Evolutionary conservation across 441 rosid genomes (phyloP).

Genomic region (Croton laevigatus): DNA sequence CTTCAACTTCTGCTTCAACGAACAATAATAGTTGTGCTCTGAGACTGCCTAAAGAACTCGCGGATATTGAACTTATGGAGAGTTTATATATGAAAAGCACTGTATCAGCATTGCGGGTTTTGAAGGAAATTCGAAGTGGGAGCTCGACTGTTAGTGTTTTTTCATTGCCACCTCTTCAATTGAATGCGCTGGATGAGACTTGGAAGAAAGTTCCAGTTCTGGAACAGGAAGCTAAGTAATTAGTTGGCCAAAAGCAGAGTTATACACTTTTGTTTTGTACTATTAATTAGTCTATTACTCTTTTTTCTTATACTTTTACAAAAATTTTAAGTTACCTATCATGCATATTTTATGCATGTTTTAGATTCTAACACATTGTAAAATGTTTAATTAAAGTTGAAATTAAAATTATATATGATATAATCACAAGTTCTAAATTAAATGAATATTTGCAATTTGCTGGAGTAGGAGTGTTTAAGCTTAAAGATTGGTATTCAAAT

Average conservation of each 20-base stretch:
- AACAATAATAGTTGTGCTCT: conserved; percentile 18
- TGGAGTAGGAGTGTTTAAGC: too few relatives aligned
- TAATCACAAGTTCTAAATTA: background rate
- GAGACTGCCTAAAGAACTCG: conserved; percentile 45
- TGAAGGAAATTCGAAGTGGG: conserved; percentile 71
- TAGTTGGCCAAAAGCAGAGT: too few relatives aligned
- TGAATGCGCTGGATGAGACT: conserved; percentile 28
- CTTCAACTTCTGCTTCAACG: conserved; percentile 15
- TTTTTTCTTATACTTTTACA: background rate
- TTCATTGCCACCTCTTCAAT: conserved; percentile 76
- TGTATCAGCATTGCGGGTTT: conserved; percentile 59
- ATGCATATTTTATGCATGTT: conserved; percentile 21
- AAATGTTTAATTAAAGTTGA: conserved; percentile 24
- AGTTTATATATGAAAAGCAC: conserved; percentile 33
- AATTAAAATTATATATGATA: conserved; percentile 9
- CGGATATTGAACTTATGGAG: conserved; percentile 60
- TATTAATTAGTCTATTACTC: background rate
- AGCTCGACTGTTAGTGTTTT: conserved; percentile 83
- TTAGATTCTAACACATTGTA: conserved; percentile 39
- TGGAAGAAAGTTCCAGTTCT: conserved; percentile 33
- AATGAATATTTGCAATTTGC: background rate
- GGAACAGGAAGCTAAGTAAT: conserved; percentile 33
- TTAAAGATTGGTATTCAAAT: background rate
- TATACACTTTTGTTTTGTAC: background rate
- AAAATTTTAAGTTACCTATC: background rate